Evolutionary conservation across 345 rosid genomes (phyloP), one percentile per base, ranked within the genome.

Genomic region (Bruguiera sexangula): DNA sequence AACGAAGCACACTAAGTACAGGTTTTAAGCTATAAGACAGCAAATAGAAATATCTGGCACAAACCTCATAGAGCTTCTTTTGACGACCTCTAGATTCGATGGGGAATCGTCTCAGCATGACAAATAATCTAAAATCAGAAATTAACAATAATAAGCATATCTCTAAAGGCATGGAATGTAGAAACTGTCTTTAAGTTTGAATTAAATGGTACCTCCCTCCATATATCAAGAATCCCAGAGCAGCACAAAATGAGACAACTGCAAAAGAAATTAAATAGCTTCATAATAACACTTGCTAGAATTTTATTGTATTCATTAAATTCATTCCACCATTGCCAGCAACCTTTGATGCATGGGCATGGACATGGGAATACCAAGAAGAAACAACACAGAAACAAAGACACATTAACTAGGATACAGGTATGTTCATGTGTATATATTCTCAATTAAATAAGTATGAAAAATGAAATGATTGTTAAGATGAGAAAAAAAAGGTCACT

Each of bases 1-100:
- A 63, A 13, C 13, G 24, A 29, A 22, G 31, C 10, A 50, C 1
- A 55, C 24, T 15, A 36, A 32, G 36, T 51, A 7, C 4, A 16
- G 22, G 36, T 29, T 54, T 53, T 6, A 22, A 67, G 52, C 37
- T 59, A n/a, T n/a, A 39, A 19, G 30, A 34, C 0, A 4, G 30
- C 34, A 67, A 22, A 31, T 18, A 27, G 9, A 58, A 1, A 29
- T 20, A 53, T 62, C 26, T 20, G 60, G 22, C 30, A 72, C 77
- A 64, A 66, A 89, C 96, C 96, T 92, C 97, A n/a, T 83, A 85
- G 20, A 92, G 82, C 84, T 92, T 92, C 65, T 92, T 89, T 29
- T 86, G 91, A 20, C 96, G 87, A 48, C 96, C 94, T 79, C 85
- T 88, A 16, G 98, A 89, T 75, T 92, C 94, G n/a, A 87, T 88